phyloP scores from a whole-genome alignment of 1,284 basidiomycete species.

The Heterobasidion irregulare region DNA sequence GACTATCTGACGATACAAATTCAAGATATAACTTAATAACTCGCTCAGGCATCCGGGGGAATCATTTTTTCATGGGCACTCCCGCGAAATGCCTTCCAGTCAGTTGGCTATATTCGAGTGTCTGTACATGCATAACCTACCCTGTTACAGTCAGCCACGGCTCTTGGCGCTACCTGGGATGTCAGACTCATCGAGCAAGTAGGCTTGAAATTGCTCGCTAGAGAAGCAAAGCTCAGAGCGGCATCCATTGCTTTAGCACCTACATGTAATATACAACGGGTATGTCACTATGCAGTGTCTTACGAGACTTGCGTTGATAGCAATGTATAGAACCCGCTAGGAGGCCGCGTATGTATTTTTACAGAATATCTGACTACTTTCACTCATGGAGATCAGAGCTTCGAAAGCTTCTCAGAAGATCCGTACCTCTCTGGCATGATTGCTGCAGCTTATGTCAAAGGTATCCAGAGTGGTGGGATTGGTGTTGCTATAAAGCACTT shows the following conservation, averaged over 20 bases:
- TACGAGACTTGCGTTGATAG: not conserved
- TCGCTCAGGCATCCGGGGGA: constrained; percentile 23
- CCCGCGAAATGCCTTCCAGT: constrained; percentile 60
- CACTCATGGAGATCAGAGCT: constrained; percentile 17
- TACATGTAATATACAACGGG: constrained; percentile 65
- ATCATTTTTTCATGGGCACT: constrained; percentile 33
- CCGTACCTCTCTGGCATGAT: constrained; percentile 54
- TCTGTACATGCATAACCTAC: not conserved
- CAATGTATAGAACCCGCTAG: constrained; percentile 33
- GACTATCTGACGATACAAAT: constrained; percentile 5
- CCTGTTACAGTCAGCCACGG: constrained; percentile 50
- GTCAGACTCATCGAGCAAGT: constrained; percentile 41
- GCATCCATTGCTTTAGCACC: constrained; percentile 57
- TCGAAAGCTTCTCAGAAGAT: constrained; percentile 68
- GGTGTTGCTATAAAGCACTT: constrained; percentile 46
- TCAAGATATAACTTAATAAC: not conserved
- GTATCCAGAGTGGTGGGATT: constrained; percentile 56
- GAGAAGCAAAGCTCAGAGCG: constrained; percentile 57
- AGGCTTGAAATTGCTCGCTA: constrained; percentile 43
- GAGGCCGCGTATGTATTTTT: constrained; percentile 34
- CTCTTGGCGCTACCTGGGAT: constrained; percentile 60
- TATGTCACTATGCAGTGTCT: constrained; percentile 9
- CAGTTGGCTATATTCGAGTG: constrained; percentile 11
- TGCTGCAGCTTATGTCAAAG: constrained; percentile 57
- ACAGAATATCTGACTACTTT: not conserved